Evolutionary conservation across 2,329 filamentous ascomycete species (phyloP).

Genomic region (Sclerotinia nivalis): DNA sequence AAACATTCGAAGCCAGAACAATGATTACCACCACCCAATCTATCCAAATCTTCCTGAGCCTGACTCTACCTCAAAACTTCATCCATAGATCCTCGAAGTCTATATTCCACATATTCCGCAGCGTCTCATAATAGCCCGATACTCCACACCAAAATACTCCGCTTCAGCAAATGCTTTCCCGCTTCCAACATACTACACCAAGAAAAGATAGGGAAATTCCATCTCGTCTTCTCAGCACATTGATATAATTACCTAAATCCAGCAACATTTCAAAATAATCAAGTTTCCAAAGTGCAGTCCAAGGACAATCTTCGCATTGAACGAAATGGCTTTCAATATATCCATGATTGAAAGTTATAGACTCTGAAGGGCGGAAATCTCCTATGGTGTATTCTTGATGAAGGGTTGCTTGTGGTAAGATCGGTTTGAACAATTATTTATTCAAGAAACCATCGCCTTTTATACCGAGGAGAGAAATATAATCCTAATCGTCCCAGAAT

Average conservation of each 20-base stretch:
- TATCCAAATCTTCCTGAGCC: neutral
- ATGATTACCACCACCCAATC: neutral
- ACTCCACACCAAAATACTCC: neutral
- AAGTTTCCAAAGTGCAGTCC: neutral
- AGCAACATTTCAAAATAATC: neutral
- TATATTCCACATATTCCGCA: neutral
- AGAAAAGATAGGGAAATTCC: neutral
- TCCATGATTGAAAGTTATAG: neutral
- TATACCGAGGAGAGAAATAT: too few species aligned
- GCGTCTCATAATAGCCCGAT: neutral
- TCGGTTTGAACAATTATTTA: too few species aligned
- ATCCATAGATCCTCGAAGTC: neutral
- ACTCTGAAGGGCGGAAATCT: neutral
- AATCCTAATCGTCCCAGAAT: too few species aligned
- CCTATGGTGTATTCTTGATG: neutral
- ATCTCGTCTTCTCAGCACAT: neutral
- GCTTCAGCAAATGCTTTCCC: neutral
- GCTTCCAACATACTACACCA: neutral
- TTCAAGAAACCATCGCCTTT: too few species aligned
- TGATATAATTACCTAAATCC: neutral
- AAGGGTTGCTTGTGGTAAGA: too few species aligned
- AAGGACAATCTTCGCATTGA: neutral
- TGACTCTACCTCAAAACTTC: neutral
- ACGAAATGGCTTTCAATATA: neutral
- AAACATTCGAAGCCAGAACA: neutral